phyloP scores from a whole-genome alignment of 768 basidiomycete species.

The Phlebiopsis flavidoalba region DNA sequence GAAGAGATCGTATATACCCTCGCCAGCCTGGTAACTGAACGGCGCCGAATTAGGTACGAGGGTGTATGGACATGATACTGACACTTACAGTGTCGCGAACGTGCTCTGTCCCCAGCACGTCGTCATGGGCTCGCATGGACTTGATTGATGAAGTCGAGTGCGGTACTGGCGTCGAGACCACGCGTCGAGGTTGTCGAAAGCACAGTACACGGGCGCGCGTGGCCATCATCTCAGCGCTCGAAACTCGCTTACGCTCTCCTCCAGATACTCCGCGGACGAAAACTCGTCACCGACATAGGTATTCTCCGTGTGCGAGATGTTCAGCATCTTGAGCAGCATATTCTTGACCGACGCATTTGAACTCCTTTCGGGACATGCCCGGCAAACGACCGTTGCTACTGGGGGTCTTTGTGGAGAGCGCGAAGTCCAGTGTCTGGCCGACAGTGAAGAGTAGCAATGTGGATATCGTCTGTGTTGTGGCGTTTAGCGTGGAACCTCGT shows the following conservation, averaged over 20 bases:
- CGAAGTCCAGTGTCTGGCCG: slow-evolving; percentile 69
- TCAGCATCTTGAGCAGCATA: slow-evolving; percentile 71
- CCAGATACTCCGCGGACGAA: slow-evolving; percentile 79
- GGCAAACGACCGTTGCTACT: slow-evolving; percentile 70
- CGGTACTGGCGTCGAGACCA: slow-evolving; percentile 82
- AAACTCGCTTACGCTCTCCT: slow-evolving; percentile 75
- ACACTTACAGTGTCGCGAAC: slow-evolving; percentile 65
- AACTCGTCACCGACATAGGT: slow-evolving; percentile 87
- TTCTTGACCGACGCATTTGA: slow-evolving; percentile 52
- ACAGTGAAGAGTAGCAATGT: slow-evolving; percentile 82
- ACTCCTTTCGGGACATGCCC: slow-evolving; percentile 56
- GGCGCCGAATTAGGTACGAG: background rate
- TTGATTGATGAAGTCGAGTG: slow-evolving; percentile 80
- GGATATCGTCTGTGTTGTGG: slow-evolving; percentile 57
- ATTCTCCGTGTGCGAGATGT: slow-evolving; percentile 71
- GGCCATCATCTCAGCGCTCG: slow-evolving; percentile 85
- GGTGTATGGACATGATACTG: background rate
- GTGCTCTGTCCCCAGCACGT: slow-evolving; percentile 76
- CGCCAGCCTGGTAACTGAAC: slow-evolving; percentile 56
- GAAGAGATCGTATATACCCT: slow-evolving; percentile 71
- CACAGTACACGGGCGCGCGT: slow-evolving; percentile 75
- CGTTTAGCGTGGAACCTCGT: background rate
- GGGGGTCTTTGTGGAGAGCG: slow-evolving; percentile 68
- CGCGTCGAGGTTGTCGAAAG: slow-evolving; percentile 84
- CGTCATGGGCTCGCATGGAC: slow-evolving; percentile 79